A percentile compares a stretch with the other conserved stretches of the same genome.
Conservation (phyloP, 2,329 filamentous ascomycete species). For the Apiospora sp. region DNA sequence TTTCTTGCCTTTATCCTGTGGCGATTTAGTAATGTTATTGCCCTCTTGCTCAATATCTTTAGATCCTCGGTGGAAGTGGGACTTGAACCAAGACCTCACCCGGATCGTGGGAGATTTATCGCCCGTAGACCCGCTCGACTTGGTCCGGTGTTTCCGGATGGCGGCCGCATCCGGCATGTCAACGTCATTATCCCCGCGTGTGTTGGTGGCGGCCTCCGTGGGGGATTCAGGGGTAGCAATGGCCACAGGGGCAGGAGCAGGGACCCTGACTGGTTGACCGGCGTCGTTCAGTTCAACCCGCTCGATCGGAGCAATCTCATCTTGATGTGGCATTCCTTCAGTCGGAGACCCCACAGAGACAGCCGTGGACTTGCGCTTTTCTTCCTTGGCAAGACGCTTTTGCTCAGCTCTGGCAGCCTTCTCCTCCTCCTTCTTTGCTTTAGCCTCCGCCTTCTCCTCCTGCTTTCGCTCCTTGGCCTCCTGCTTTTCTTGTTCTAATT, state of each 20-base stretch:
- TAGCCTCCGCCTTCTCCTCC: conserved; percentile 57
- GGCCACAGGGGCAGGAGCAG: not conserved
- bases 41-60: conserved; percentile 43
- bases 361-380: conserved; percentile 59
- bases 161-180: not conserved
- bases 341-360: not conserved
- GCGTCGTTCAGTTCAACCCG: conserved; percentile 35
- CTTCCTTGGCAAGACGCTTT: conserved; percentile 57
- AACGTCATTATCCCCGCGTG: not conserved
- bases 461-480: conserved; percentile 54
- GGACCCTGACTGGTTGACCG: conserved; percentile 36
- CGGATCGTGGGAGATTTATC: conserved; percentile 33
- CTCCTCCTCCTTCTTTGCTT: conserved; percentile 55
- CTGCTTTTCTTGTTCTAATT: conserved; percentile 55
- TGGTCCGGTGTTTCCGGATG: conserved; percentile 30
- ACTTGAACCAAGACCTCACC: conserved; percentile 64
- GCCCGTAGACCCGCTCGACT: conserved; percentile 30
- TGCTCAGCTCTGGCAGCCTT: conserved; percentile 62
- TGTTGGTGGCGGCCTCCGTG: not conserved
- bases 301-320: conserved; percentile 31
- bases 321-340: conserved; percentile 28
- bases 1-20: conserved; percentile 41
- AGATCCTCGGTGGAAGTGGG: conserved; percentile 55
- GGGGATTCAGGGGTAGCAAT: not conserved
- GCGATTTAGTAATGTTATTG: conserved; percentile 31